A percentile compares a stretch with the other conserved stretches of the same genome.
phyloP scores from a whole-genome alignment of 495 filamentous ascomycete genomes.

The Rostrohypoxylon terebratum region DNA sequence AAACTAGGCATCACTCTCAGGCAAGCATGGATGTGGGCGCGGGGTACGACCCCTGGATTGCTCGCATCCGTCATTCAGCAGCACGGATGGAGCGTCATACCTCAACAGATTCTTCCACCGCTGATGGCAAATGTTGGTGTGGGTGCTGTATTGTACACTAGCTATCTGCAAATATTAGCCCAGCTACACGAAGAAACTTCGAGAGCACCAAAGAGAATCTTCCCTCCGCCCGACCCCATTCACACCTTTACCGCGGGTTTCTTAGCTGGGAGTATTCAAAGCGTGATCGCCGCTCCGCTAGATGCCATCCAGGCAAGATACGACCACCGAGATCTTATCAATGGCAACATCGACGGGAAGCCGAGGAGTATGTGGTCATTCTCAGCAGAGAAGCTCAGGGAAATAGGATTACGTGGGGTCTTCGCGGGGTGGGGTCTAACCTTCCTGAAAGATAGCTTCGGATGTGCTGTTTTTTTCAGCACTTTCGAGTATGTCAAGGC shows the following conservation, averaged over 20 bases:
- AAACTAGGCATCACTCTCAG: conserved; percentile 44
- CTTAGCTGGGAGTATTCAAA: conserved; percentile 80
- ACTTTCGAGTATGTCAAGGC: conserved; percentile 89
- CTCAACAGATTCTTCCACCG: conserved; percentile 88
- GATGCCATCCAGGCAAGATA: conserved; percentile 88
- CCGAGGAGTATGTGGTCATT: conserved; percentile 89
- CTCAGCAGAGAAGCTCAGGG: conserved; percentile 73
- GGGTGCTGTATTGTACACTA: conserved; percentile 87
- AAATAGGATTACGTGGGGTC: conserved; percentile 83
- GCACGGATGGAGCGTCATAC: conserved; percentile 88
- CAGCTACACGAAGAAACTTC: conserved; percentile 77
- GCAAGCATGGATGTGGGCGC: conserved; percentile 69
- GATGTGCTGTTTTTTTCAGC: conserved; percentile 85
- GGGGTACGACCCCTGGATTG: conserved; percentile 81
- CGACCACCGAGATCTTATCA: conserved; percentile 74
- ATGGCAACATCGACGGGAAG: conserved; percentile 59
- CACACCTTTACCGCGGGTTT: conserved; percentile 82
- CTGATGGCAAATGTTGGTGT: conserved; percentile 87
- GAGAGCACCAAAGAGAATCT: conserved; percentile 73
- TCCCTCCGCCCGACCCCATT: conserved; percentile 74
- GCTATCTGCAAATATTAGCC: conserved; percentile 84
- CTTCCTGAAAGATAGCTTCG: conserved; percentile 83
- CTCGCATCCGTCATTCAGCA: conserved; percentile 80
- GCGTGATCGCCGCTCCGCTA: conserved; percentile 84
- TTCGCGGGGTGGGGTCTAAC: conserved; percentile 86